phyloP scores from a whole-genome alignment of 2,329 filamentous ascomycete genomes.

The Xylariaceae sp. region DNA sequence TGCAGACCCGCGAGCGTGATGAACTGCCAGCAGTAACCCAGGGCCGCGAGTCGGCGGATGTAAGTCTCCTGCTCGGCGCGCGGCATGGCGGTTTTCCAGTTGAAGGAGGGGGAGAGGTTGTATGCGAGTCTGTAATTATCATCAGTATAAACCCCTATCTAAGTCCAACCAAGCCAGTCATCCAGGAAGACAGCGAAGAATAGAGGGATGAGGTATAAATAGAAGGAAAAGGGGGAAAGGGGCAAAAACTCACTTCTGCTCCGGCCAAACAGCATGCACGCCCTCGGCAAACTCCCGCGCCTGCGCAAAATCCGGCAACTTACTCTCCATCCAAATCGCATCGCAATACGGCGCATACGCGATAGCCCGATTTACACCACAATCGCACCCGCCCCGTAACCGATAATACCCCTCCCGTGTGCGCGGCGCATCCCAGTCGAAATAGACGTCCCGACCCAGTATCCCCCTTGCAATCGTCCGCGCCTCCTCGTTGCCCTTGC shows the following conservation, averaged over 20 bases:
- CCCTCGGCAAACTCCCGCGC: constrained; percentile 90
- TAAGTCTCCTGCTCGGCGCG: constrained; percentile 93
- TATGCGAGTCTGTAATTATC: constrained; percentile 67
- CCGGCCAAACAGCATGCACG: constrained; percentile 89
- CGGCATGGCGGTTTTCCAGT: constrained; percentile 98
- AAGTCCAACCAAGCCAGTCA: background rate
- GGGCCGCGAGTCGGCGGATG: constrained; percentile 76
- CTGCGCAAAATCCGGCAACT: constrained; percentile 85
- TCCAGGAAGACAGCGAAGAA: background rate
- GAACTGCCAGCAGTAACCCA: constrained; percentile 99
- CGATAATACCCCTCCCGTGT: constrained; percentile 95
- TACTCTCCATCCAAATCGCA: constrained; percentile 99
- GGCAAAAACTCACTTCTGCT: constrained; percentile 72
- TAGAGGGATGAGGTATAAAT: background rate
- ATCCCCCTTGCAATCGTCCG: constrained; percentile 72
- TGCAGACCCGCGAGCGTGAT: constrained; percentile 98
- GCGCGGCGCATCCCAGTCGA: constrained; percentile 90
- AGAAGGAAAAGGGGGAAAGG: constrained; percentile 1
- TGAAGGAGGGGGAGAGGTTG: constrained; percentile 98
- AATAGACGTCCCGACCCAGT: constrained; percentile 76
- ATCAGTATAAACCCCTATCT: background rate
- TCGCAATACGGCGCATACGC: constrained; percentile 92
- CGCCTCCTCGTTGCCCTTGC: constrained; percentile 81
- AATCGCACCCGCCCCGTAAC: constrained; percentile 84
- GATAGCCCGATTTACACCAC: constrained; percentile 82